phyloP scores from a whole-genome alignment of 495 filamentous ascomycete genomes.

The Trichoderma erinaceum region DNA sequence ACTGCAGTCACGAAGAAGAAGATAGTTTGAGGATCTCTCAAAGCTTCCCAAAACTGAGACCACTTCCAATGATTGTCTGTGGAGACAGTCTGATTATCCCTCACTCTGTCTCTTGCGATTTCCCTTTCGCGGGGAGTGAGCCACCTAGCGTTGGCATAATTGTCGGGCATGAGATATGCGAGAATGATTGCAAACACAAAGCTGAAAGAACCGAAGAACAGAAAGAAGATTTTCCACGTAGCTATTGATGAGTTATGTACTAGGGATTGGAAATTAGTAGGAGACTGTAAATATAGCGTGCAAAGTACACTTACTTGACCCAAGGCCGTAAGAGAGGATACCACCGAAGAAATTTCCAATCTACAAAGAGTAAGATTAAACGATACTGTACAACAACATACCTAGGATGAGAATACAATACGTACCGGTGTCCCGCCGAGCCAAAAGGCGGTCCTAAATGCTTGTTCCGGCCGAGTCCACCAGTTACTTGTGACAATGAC shows the following conservation, averaged over 20 bases:
- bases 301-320: not conserved
- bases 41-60: not conserved
- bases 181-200: not conserved
- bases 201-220: not conserved
- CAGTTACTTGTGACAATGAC: not conserved
- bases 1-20: not conserved
- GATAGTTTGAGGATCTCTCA: not conserved
- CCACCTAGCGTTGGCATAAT: not conserved
- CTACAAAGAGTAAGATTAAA: not conserved
- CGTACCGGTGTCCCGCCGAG: not conserved
- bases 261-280: not conserved
- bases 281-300: not conserved
- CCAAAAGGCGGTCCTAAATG: not conserved
- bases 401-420: not conserved
- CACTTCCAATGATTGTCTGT: not conserved
- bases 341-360: not conserved
- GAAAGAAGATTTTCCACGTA: not conserved
- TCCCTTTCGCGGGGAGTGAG: not conserved
- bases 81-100: not conserved
- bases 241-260: not conserved
- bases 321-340: not conserved
- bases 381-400: not conserved
- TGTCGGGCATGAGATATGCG: not conserved
- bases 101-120: not conserved
- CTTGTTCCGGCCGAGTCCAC: not conserved